These are phyloP conservation scores for Phyllosticta capitalensis DNA, from an alignment of 2,329 filamentous ascomycete genomes.

Conservation along the genomic window DNA sequence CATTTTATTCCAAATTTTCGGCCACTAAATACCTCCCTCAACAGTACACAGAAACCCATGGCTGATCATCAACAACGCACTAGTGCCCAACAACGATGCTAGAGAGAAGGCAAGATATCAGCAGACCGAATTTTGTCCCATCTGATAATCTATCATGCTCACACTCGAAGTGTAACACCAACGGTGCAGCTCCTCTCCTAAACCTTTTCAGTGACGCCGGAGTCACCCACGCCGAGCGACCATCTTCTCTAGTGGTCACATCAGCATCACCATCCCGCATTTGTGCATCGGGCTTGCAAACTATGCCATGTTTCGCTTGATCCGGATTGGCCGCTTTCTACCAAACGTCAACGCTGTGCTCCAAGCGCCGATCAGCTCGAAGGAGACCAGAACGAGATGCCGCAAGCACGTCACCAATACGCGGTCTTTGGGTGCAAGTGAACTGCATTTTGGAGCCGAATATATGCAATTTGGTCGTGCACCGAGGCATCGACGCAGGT, in stretches of 20 bases:
- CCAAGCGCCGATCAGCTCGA: background rate
- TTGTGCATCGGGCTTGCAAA: background rate
- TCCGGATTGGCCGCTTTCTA: background rate
- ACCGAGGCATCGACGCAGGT: too few species aligned
- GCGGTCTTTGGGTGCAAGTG: too few species aligned
- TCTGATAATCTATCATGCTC: background rate
- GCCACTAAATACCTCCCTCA: too few species aligned
- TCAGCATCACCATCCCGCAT: background rate
- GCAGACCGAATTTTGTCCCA: background rate
- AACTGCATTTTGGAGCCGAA: too few species aligned
- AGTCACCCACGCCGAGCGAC: background rate
- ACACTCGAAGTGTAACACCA: background rate
- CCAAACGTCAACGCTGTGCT: background rate
- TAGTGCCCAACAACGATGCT: too few species aligned
- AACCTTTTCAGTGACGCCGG: background rate
- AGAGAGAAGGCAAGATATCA: background rate
- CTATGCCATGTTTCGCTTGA: background rate
- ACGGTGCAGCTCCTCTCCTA: background rate
- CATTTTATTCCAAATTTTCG: too few species aligned
- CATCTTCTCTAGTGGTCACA: background rate
- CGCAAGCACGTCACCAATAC: too few species aligned
- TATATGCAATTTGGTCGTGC: too few species aligned
- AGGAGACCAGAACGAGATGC: too few species aligned
- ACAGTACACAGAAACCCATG: too few species aligned
- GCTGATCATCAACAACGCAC: too few species aligned